phyloP scores from a whole-genome alignment of 2,329 filamentous ascomycete genomes.

The Mycosphaerella arachidis region DNA sequence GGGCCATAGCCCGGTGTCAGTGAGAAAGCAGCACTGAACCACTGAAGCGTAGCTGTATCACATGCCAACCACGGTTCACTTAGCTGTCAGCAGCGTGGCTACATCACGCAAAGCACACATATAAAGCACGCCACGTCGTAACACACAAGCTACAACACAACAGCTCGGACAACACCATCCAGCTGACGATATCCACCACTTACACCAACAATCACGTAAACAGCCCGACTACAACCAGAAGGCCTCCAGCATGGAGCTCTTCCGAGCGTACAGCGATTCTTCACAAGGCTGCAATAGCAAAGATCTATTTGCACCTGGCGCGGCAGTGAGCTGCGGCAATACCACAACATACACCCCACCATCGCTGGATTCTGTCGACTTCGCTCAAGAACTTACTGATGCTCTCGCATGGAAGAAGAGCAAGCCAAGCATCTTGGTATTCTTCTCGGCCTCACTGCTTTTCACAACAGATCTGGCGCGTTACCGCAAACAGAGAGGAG shows the following conservation, averaged over 20 bases:
- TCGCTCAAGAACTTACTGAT: constrained; percentile 1
- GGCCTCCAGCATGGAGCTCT: constrained; percentile 6
- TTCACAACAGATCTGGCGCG: constrained; percentile 10
- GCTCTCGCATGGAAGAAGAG: constrained; percentile 7
- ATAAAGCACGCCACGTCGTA: not conserved
- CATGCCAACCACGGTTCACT: not conserved
- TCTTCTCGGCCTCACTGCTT: constrained; percentile 12
- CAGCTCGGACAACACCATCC: not conserved
- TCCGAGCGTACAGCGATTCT: constrained; percentile 5
- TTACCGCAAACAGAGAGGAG: not conserved
- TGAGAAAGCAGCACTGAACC: not conserved
- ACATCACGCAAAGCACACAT: too few species aligned
- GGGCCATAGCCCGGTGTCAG: not conserved
- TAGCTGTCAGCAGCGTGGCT: too few species aligned
- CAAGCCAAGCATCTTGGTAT: constrained; percentile 3
- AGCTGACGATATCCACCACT: not conserved
- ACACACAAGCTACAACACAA: not conserved
- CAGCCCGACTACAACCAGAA: not conserved
- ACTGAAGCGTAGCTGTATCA: not conserved
- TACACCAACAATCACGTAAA: not conserved
- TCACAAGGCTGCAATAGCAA: constrained; percentile 10
- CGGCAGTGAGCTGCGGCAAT: not conserved
- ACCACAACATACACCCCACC: not conserved
- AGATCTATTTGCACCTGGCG: constrained; percentile 5
- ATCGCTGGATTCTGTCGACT: not conserved